Evolutionary conservation across 352 stramenopile species (phyloP).

Genomic region (Phytophthora pisi): DNA sequence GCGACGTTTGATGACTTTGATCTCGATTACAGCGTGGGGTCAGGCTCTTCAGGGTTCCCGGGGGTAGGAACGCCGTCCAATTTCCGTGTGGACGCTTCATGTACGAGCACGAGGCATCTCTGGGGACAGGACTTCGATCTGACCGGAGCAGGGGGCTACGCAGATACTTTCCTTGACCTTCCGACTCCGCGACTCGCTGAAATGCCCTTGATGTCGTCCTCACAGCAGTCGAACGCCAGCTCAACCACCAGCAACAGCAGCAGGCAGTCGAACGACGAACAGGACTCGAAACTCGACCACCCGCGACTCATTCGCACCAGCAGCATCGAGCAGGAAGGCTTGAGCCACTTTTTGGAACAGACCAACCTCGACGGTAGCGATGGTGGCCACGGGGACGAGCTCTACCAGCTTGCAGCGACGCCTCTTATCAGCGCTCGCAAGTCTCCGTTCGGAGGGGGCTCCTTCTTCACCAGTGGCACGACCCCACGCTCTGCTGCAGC

Average conservation of each 20-base stretch:
- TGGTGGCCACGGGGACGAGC: conserved; percentile 28
- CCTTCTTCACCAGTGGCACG: conserved; percentile 24
- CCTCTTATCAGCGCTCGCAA: conserved; percentile 22
- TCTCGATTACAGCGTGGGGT: conserved; percentile 30
- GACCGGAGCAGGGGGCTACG: conserved; percentile 34
- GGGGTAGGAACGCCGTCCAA: conserved; percentile 77
- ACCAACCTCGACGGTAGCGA: conserved; percentile 48
- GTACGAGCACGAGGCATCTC: conserved; percentile 46
- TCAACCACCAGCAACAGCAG: conserved; percentile 20
- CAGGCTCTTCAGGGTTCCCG: conserved; percentile 36
- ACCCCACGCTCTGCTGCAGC: conserved; percentile 34
- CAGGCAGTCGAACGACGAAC: conserved; percentile 21
- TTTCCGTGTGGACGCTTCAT: conserved; percentile 44
- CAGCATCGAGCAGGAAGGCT: conserved; percentile 77
- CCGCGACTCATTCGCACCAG: conserved; percentile 68
- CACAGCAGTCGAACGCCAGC: conserved; percentile 29
- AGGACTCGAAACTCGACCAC: conserved; percentile 40
- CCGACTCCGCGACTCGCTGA: conserved; percentile 66
- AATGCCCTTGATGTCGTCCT: conserved; percentile 38
- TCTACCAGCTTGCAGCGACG: conserved; percentile 34
- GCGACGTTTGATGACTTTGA: conserved; percentile 68
- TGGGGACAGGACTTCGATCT: conserved; percentile 78
- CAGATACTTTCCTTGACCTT: conserved; percentile 78
- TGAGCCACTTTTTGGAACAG: conserved; percentile 79
- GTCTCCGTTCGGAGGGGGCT: conserved; percentile 25